phyloP scores from a whole-genome alignment of 768 basidiomycete species.

The Phylloporus arenicola region DNA sequence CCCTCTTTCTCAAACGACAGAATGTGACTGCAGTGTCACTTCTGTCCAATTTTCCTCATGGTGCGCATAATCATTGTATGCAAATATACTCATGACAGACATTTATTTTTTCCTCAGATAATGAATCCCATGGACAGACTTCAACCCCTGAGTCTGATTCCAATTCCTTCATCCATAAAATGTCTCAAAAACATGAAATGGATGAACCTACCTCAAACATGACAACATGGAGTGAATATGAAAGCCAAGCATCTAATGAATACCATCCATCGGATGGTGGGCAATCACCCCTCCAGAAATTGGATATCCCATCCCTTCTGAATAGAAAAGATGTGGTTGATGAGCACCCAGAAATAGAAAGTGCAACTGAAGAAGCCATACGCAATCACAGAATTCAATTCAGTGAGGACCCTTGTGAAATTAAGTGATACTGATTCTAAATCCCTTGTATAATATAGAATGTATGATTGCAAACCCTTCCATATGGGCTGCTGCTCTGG shows the following conservation, averaged over 20 bases:
- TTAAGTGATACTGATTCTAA: too few relatives aligned
- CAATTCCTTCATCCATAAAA: neutral
- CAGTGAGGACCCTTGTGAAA: neutral
- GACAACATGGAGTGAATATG: neutral
- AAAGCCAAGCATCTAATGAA: neutral
- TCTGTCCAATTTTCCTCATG: neutral
- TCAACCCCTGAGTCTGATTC: too few relatives aligned
- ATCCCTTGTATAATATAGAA: neutral
- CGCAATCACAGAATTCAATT: neutral
- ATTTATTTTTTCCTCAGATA: too few relatives aligned
- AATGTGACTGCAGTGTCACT: conserved; percentile 1
- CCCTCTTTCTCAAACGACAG: too few relatives aligned
- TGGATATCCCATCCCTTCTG: neutral
- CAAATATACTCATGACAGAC: too few relatives aligned
- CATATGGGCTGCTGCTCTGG: conserved; percentile 2
- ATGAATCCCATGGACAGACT: too few relatives aligned
- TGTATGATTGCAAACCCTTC: neutral
- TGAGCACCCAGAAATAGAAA: neutral
- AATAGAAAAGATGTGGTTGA: neutral
- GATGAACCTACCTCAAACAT: neutral
- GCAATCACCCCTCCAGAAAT: neutral
- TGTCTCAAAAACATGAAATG: neutral
- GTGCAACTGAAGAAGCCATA: neutral
- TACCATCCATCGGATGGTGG: neutral
- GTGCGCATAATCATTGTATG: neutral